Evolutionary conservation across 2,329 filamentous ascomycete genomes (phyloP).

Genomic region (Purpureocillium takamizusanense): DNA sequence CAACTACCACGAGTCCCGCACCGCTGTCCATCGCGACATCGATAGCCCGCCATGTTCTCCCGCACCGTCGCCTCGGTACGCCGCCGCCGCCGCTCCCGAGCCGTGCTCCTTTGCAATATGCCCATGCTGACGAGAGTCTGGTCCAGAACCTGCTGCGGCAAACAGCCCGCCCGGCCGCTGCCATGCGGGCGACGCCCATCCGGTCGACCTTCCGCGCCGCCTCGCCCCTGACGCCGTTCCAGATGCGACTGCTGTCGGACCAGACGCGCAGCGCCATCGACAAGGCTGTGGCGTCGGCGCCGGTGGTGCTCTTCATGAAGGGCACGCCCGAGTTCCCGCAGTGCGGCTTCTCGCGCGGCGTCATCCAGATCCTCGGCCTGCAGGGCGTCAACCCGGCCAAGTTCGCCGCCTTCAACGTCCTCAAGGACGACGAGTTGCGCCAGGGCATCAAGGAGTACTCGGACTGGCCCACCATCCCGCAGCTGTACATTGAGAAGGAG

Average conservation of each 20-base stretch:
- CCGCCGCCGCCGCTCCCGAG: neutral
- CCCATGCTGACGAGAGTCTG: constrained; percentile 1
- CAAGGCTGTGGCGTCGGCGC: constrained; percentile 76
- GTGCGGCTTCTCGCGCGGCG: constrained; percentile 92
- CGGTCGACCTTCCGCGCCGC: constrained; percentile 7
- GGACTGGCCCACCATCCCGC: constrained; percentile 97
- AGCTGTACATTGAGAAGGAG: constrained; percentile 90
- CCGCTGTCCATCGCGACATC: neutral
- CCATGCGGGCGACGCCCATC: constrained; percentile 10
- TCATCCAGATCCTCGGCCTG: constrained; percentile 87
- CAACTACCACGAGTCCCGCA: neutral
- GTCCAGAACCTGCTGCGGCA: constrained; percentile 26
- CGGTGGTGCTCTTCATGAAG: constrained; percentile 99
- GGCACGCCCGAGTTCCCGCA: constrained; percentile 92
- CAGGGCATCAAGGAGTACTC: constrained; percentile 97
- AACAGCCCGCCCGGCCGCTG: constrained; percentile 23
- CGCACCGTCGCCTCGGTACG: constrained; percentile 16
- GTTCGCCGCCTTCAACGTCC: constrained; percentile 96
- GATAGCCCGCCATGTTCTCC: constrained; percentile 12
- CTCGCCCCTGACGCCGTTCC: constrained; percentile 21
- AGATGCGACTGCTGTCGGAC: constrained; percentile 66
- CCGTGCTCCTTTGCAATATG: neutral
- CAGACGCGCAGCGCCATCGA: constrained; percentile 79
- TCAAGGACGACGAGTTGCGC: constrained; percentile 83
- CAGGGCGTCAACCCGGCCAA: constrained; percentile 93